A percentile compares a stretch with the other conserved stretches of the same genome.
phyloP scores from a whole-genome alignment of 148 eudicot species.

The Hydrangea macrophylla region DNA sequence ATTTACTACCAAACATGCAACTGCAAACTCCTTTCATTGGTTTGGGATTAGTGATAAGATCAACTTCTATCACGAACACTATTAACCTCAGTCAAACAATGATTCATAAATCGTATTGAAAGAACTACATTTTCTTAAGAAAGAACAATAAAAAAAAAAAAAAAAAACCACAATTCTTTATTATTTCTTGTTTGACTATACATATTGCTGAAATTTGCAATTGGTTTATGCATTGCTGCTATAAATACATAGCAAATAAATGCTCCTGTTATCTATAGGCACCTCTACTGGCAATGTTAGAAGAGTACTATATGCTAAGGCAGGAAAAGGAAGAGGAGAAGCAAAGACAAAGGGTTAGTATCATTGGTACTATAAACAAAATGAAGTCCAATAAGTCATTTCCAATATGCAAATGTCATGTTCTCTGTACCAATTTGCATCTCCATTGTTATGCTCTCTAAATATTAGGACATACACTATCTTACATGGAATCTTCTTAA shows the following conservation, averaged over 20 bases:
- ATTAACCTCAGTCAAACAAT: neutral
- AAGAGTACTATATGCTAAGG: slow-evolving; percentile 64
- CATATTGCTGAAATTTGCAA: neutral
- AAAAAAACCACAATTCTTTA: neutral
- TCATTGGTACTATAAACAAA: neutral
- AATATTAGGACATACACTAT: no score
- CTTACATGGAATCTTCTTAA: no score
- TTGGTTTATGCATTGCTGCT: neutral
- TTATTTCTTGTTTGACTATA: neutral
- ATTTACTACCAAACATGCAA: neutral
- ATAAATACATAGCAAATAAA: slow-evolving; percentile 1
- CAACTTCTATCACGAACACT: neutral
- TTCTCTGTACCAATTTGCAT: no score
- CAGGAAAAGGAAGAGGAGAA: slow-evolving; percentile 79
- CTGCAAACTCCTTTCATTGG: neutral
- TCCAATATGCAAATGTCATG: no score
- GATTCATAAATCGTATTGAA: neutral
- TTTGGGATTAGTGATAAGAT: neutral
- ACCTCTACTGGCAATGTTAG: slow-evolving; percentile 84
- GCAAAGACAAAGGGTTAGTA: slow-evolving; percentile 79
- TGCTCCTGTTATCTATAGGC: slow-evolving; percentile 43
- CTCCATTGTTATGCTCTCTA: no score
- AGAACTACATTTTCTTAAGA: neutral
- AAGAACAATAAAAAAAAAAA: neutral
- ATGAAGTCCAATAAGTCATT: neutral